Conservation (phyloP, 75 land plant genomes). For the Pinus albicaulis region DNA sequence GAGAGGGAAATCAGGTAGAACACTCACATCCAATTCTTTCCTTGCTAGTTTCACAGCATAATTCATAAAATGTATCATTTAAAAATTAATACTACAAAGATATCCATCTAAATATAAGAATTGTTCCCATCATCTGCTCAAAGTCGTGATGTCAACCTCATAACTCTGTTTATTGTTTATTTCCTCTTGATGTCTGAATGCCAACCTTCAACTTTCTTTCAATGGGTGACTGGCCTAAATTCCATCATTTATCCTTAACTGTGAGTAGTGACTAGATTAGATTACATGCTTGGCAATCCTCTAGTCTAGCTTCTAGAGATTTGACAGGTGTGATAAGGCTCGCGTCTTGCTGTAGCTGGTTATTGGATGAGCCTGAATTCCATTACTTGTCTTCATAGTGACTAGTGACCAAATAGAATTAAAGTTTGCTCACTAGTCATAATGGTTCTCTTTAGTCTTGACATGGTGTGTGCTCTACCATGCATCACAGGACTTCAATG, state of each 20-base stretch:
- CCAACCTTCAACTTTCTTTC: not conserved
- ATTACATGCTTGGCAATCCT: no score
- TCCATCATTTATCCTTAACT: not conserved
- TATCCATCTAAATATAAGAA: not conserved
- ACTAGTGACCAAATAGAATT: not conserved
- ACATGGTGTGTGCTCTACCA: not conserved
- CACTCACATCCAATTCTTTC: not conserved
- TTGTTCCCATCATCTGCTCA: not conserved
- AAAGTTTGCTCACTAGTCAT: not conserved
- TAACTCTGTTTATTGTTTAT: no score
- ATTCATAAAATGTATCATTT: not conserved
- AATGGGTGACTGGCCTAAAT: not conserved
- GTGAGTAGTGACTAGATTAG: not conserved
- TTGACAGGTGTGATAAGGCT: no score
- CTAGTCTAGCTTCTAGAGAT: no score
- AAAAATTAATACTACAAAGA: no score
- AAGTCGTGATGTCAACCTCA: not conserved
- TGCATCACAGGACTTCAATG: not conserved
- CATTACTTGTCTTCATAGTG: not conserved
- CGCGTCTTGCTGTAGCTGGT: no score
- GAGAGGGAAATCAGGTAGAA: not conserved
- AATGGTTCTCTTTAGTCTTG: not conserved
- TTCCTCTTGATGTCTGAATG: not conserved
- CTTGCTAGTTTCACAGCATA: not conserved
- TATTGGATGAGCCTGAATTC: not conserved